phyloP scores from a whole-genome alignment of 225 moss, liverwort and hornwort species.

The Physcomitrellopsis africana region DNA sequence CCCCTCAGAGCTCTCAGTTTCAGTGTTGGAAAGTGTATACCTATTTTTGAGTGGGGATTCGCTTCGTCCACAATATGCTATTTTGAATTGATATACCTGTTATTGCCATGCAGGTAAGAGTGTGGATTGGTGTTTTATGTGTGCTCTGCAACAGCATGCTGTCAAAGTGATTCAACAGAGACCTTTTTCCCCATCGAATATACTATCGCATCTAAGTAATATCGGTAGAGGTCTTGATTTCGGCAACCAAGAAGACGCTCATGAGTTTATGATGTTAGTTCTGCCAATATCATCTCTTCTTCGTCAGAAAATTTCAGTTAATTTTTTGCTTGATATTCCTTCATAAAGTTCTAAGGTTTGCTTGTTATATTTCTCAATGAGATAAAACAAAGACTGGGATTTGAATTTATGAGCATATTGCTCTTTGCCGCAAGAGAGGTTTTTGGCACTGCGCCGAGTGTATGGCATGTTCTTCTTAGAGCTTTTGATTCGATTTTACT shows the following conservation, averaged over 20 bases:
- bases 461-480: not conserved
- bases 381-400: not conserved
- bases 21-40: slow-evolving; percentile 1
- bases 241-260: slow-evolving; percentile 97
- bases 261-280: slow-evolving; percentile 91
- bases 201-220: slow-evolving; percentile 72
- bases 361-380: too few relatives aligned
- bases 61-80: not conserved
- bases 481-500: slow-evolving; percentile 20
- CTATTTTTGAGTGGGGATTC: slow-evolving; percentile 15
- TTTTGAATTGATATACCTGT: slow-evolving; percentile 9
- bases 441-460: slow-evolving; percentile 15
- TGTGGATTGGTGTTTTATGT: slow-evolving; percentile 91
- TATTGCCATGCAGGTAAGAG: slow-evolving; percentile 62
- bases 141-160: slow-evolving; percentile 83
- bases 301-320: slow-evolving; percentile 9
- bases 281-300: slow-evolving; percentile 3
- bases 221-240: slow-evolving; percentile 83
- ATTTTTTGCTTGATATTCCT: slow-evolving; percentile 4
- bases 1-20: slow-evolving; percentile 20
- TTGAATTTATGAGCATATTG: not conserved
- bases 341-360: not conserved
- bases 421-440: not conserved
- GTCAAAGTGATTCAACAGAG: slow-evolving; percentile 63
- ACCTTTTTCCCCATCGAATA: slow-evolving; percentile 70